Percentiles rank a stretch among this genome's conserved stretches.
Evolutionary conservation across 139 green algal species (phyloP).

Genomic region (Pleodorina starrii): DNA sequence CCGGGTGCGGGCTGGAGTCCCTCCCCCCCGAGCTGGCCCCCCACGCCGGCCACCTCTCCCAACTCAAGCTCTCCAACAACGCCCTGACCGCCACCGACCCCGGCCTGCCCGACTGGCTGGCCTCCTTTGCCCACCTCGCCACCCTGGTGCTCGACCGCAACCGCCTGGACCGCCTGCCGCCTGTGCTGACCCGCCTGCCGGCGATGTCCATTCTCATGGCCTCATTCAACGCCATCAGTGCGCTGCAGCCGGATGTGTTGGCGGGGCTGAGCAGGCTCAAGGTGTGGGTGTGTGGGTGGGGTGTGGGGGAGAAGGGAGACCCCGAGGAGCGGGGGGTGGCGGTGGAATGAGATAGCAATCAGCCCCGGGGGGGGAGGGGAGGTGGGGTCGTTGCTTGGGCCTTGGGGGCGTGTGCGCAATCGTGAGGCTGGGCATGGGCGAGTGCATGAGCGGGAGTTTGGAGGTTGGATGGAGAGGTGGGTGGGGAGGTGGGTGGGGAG

Average conservation of each 20-base stretch:
- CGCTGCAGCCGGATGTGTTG: slow-evolving; percentile 51
- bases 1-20: slow-evolving; percentile 49
- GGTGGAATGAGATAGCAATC: too few relatives aligned
- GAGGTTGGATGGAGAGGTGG: too few relatives aligned
- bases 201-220: slow-evolving; percentile 63
- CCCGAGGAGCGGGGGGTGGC: too few relatives aligned
- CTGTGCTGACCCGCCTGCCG: slow-evolving; percentile 55
- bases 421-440: too few relatives aligned
- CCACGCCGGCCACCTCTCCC: slow-evolving; percentile 36
- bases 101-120: slow-evolving; percentile 58
- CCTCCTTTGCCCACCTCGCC: slow-evolving; percentile 33
- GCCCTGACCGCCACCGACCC: slow-evolving; percentile 43
- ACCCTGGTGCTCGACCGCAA: slow-evolving; percentile 71
- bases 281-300: slow-evolving; percentile 6
- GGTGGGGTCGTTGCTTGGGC: too few relatives aligned
- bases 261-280: slow-evolving; percentile 38
- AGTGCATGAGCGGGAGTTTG: too few relatives aligned
- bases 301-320: too few relatives aligned
- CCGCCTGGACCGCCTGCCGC: slow-evolving; percentile 45
- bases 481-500: too few relatives aligned
- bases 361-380: too few relatives aligned
- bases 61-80: slow-evolving; percentile 69
- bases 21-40: slow-evolving; percentile 63
- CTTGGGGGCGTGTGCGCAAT: too few relatives aligned
- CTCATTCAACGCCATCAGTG: slow-evolving; percentile 54